A percentile compares a stretch with the other conserved stretches of the same genome.
Evolutionary conservation across 352 stramenopile genomes (phyloP).

Genomic region (Globisporangium spinosum): DNA sequence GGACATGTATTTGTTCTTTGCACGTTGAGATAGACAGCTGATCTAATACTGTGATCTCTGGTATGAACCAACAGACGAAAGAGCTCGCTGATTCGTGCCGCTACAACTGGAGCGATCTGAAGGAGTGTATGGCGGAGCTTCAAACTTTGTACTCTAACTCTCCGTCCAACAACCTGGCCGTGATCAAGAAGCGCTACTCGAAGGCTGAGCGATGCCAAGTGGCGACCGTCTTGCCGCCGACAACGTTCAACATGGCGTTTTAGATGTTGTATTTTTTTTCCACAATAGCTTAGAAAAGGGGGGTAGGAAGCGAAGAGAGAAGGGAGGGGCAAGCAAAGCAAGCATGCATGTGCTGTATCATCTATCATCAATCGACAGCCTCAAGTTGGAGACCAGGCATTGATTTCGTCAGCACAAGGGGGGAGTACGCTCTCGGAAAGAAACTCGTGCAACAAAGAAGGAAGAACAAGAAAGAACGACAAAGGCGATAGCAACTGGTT

Average conservation of each 20-base stretch:
- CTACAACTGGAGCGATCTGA: slow-evolving; percentile 74
- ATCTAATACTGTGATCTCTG: background rate
- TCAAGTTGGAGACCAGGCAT: background rate
- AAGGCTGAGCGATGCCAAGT: slow-evolving; percentile 82
- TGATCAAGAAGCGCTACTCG: slow-evolving; percentile 89
- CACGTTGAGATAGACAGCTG: background rate
- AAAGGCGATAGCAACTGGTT: background rate
- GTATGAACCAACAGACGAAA: slow-evolving; percentile 44
- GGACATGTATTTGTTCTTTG: background rate
- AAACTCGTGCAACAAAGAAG: background rate
- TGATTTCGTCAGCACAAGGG: background rate
- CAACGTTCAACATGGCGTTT: slow-evolving; percentile 82
- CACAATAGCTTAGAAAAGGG: slow-evolving; percentile 12
- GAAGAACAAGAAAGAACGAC: background rate
- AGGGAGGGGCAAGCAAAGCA: background rate
- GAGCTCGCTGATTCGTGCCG: slow-evolving; percentile 76
- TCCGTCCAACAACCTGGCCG: slow-evolving; percentile 75
- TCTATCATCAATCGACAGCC: slow-evolving; percentile 2
- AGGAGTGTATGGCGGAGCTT: slow-evolving; percentile 80
- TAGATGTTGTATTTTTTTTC: slow-evolving; percentile 33
- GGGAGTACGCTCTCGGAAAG: background rate
- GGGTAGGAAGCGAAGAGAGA: slow-evolving; percentile 1
- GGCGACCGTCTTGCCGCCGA: slow-evolving; percentile 61
- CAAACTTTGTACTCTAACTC: slow-evolving; percentile 80
- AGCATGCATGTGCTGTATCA: background rate